These are phyloP conservation scores for Phaeolepiota aurea DNA, from an alignment of 768 basidiomycete genomes.

Conservation along the genomic window DNA sequence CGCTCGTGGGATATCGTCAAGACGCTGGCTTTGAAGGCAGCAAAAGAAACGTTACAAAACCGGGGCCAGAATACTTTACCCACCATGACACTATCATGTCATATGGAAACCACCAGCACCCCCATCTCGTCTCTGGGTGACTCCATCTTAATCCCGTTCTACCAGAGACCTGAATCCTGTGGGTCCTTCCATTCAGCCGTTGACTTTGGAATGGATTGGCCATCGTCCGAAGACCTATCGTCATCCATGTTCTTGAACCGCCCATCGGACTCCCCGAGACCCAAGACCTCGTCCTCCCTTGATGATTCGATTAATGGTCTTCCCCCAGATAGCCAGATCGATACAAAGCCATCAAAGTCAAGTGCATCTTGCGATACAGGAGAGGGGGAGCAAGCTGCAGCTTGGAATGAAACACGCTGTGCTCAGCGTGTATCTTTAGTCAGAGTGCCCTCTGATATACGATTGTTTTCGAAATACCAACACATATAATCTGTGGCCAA, in stretches of 20 bases:
- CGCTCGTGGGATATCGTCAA: conserved; percentile 59
- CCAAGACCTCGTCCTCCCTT: conserved; percentile 24
- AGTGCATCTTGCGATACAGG: conserved; percentile 19
- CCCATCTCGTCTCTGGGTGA: not conserved
- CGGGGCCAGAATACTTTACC: conserved; percentile 25
- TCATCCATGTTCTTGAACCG: conserved; percentile 23
- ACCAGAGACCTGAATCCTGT: conserved; percentile 37
- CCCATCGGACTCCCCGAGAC: conserved; percentile 25
- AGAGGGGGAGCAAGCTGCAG: conserved; percentile 69
- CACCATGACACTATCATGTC: conserved; percentile 27
- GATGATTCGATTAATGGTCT: too few relatives aligned
- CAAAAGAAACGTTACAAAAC: conserved; percentile 54
- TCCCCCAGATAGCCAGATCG: too few relatives aligned
- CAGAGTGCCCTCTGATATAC: conserved; percentile 51
- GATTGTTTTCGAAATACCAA: conserved; percentile 7
- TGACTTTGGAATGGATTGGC: conserved; percentile 46
- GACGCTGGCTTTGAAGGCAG: conserved; percentile 64
- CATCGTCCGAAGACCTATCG: conserved; percentile 30
- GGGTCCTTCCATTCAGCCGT: conserved; percentile 67
- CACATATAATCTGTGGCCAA: not conserved
- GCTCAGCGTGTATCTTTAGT: conserved; percentile 83
- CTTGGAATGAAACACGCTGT: conserved; percentile 80
- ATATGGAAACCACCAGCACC: conserved; percentile 12
- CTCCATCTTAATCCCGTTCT: conserved; percentile 4
- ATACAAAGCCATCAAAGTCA: not conserved